A percentile compares a stretch with the other conserved stretches of the same genome.
phyloP scores from a whole-genome alignment of 768 basidiomycete species.

The Leccinum variicolor region DNA sequence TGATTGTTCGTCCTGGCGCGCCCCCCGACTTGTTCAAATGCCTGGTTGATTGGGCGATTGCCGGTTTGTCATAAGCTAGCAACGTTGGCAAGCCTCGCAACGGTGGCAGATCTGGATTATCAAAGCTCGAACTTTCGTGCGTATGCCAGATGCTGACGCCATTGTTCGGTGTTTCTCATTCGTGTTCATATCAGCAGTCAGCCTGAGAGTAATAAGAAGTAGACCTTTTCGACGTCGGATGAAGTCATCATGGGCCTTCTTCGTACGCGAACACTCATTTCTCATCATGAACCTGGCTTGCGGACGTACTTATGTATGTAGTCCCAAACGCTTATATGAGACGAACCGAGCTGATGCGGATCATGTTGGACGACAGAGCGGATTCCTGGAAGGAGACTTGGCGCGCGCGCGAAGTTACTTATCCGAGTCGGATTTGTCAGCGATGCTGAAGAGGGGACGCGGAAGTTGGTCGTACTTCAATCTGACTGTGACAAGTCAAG shows the following conservation, averaged over 20 bases:
- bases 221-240: constrained; percentile 12
- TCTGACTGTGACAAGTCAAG: constrained; percentile 8
- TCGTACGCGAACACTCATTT: constrained; percentile 3
- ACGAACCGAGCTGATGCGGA: not conserved
- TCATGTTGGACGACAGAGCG: not conserved
- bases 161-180: constrained; percentile 13
- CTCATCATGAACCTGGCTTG: not conserved
- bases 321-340: no score
- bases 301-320: not conserved
- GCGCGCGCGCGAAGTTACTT: not conserved
- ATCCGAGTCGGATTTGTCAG: not conserved
- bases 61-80: not conserved
- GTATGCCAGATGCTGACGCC: constrained; percentile 7
- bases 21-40: constrained; percentile 2
- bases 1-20: constrained; percentile 4
- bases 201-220: no score
- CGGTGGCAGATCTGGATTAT: constrained; percentile 4
- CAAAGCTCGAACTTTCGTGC: not conserved
- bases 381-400: not conserved
- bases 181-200: constrained; percentile 9
- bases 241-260: constrained; percentile 7
- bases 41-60: constrained; percentile 3
- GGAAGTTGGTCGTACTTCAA: not conserved
- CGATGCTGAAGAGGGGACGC: not conserved
- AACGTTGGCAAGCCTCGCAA: not conserved